Evolutionary conservation across 805 yeast species (phyloP).

Genomic region (Myxozyma monticola): DNA sequence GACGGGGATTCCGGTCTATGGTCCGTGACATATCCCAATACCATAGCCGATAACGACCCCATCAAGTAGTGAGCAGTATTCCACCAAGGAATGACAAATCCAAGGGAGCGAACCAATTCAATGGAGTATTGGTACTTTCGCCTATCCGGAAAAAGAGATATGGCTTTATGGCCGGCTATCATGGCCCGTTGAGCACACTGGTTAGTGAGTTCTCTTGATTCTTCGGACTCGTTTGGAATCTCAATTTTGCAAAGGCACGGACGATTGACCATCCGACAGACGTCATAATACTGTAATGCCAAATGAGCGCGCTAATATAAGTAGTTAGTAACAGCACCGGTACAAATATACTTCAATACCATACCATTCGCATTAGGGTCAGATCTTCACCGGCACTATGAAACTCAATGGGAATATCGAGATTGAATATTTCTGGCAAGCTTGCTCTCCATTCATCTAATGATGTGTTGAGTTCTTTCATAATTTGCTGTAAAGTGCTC

Average conservation of each 20-base stretch:
- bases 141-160: slow-evolving; percentile 7
- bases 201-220: slow-evolving; percentile 8
- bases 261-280: slow-evolving; percentile 18
- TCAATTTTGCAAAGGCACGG: slow-evolving; percentile 19
- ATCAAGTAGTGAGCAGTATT: slow-evolving; percentile 10
- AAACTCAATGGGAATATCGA: background rate
- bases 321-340: background rate
- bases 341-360: background rate
- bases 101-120: background rate
- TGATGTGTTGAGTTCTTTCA: slow-evolving; percentile 10
- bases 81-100: slow-evolving; percentile 21
- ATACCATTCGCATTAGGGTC: slow-evolving; percentile 14
- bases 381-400: slow-evolving; percentile 3
- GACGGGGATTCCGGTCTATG: slow-evolving; percentile 1
- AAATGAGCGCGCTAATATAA: slow-evolving; percentile 8
- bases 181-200: slow-evolving; percentile 12
- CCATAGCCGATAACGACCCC: slow-evolving; percentile 23
- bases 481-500: slow-evolving; percentile 7
- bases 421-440: slow-evolving; percentile 5
- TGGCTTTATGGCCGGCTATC: slow-evolving; percentile 19
- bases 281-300: slow-evolving; percentile 10
- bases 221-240: slow-evolving; percentile 17
- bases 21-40: slow-evolving; percentile 10
- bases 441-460: slow-evolving; percentile 13
- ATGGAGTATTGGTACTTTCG: background rate